Evolutionary conservation across 2,329 filamentous ascomycete species (phyloP), one percentile per base, ranked within the genome.

Genomic region (Trichoderma afroharzianum): DNA sequence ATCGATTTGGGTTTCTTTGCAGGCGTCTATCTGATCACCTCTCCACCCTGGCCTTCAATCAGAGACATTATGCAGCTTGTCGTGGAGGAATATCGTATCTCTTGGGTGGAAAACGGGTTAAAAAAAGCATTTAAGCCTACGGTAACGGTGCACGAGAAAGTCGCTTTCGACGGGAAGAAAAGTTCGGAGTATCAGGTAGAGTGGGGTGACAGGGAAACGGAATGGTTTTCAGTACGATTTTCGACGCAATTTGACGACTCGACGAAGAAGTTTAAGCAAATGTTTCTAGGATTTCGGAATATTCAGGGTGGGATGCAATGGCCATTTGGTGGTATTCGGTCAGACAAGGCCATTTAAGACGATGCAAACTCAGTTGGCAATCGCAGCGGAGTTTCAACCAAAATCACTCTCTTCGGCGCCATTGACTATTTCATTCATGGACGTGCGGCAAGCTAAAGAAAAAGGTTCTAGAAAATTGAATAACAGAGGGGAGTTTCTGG

Each of bases 311-410:
- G 15, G 15, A 43, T 43, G 39, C 39, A 43, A 43, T 43, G 15
- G 39, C 39, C 39, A 7, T 43, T 43, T n/a, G 15, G 39, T 0
- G 39, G 39, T 43, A n/a, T 43, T 43, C 39, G 39, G 39, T 4
- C 15, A 43, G 3, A n/a, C 15, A 9, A 43, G 3, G 39, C 18
- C 18, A 43, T 9, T 4, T 43, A n/a, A 43, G 39, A 43, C 39
- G 39, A n/a, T n/a, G 15, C 15, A n/a, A 18, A 8, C 39, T n/a
- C 7, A n/a, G 6, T 43, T 43, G 39, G 39, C 39, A n/a, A n/a
- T n/a, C 18, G 0, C 15, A n/a, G 39, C 39, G 7, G 39, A 2
- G 0, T 0, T 43, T 18, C 39, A n/a, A n/a, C 15, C 15, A 1
- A 0, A 43, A n/a, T 43, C 39, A 43, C 0, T 1, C 3, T n/a